Evolutionary conservation across 1,284 basidiomycete genomes (phyloP).

Genomic region (Sporisorium sorghi): DNA sequence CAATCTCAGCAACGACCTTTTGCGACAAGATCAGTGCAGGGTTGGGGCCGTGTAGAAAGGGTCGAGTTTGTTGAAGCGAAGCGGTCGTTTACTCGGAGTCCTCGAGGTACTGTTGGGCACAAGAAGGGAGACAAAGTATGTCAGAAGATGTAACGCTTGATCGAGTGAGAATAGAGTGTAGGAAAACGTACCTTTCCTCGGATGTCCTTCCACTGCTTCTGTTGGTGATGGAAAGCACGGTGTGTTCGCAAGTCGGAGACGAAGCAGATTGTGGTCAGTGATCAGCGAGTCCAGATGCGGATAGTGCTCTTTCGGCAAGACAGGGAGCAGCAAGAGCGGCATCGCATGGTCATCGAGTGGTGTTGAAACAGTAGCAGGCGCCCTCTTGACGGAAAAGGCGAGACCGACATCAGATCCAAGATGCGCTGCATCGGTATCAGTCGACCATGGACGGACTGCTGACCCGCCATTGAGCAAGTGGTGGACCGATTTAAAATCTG

Average conservation of each 20-base stretch:
- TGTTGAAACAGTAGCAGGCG: not conserved
- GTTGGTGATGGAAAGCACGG: slow-evolving; percentile 9
- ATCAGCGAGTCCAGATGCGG: not conserved
- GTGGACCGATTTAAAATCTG: too few relatives aligned
- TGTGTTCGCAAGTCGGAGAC: not conserved
- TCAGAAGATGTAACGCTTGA: not conserved
- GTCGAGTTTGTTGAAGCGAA: not conserved
- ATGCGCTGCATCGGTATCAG: not conserved
- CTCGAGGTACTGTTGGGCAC: slow-evolving; percentile 40
- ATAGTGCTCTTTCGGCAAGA: not conserved
- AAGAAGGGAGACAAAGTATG: not conserved
- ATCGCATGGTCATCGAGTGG: not conserved
- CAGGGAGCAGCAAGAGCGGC: not conserved
- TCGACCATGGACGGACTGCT: not conserved
- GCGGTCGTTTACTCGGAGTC: slow-evolving; percentile 34
- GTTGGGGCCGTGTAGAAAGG: not conserved
- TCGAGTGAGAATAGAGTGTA: not conserved
- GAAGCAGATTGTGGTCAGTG: slow-evolving; percentile 5
- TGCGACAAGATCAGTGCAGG: not conserved
- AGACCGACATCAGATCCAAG: not conserved
- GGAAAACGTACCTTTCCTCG: slow-evolving; percentile 49
- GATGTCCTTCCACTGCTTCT: slow-evolving; percentile 66
- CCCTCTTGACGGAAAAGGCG: not conserved
- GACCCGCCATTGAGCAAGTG: too few relatives aligned
- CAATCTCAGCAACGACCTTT: too few relatives aligned